Base-by-base conservation (phyloP, 108 stramenopile genomes). In the Seminavis robusta region DNA sequence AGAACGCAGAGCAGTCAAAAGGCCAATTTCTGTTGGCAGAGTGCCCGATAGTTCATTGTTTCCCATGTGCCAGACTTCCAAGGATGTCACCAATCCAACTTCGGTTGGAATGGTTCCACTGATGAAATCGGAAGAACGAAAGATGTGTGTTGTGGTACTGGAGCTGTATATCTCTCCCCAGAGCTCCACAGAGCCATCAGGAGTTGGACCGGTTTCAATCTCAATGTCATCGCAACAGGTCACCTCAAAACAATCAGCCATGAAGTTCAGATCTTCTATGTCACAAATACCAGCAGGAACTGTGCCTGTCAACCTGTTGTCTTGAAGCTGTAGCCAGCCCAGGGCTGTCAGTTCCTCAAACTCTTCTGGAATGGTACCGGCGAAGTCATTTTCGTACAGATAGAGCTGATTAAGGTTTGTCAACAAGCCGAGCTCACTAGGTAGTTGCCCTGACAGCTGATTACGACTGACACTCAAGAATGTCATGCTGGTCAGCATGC, bases 1-100 rank as follows among this genome's bases (percentile, higher is more conserved):
- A 9, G 31, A 29, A 16, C 47, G 55, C 16, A 81, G 50, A 24
- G 77, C 76, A 2, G 75, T 62, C 53, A 81, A 69, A 15, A 51
- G 49, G 46, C 88, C 88, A 48, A 90, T 76, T 30, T 84, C 83
- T 7, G 72, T 71, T 9, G 88, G 88, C 32, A 90, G 77, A 8
- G 67, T 69, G 21, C 86, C 86, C 4, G 61, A 47, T 0, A 77
- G 65, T 17, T 33, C 52, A 11, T 76, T 70, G 39, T 65, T 69
- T 36, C 75, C 76, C 68, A 82, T 77, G 1, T 34, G 45, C 67
- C 42, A 73, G 52, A 61, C 52, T 50, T 25, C 76, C 68, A 67
- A 76, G 48, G 55, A 47, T 13, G 43, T 57, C 32, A 77, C 47
- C 17, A 75, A 67, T 30, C 76, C 75, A 32, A 80, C 65, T 50